These are phyloP conservation scores for Helicocarpus griseus DNA, from an alignment of 2,329 filamentous ascomycete species.

Conservation along the genomic window DNA sequence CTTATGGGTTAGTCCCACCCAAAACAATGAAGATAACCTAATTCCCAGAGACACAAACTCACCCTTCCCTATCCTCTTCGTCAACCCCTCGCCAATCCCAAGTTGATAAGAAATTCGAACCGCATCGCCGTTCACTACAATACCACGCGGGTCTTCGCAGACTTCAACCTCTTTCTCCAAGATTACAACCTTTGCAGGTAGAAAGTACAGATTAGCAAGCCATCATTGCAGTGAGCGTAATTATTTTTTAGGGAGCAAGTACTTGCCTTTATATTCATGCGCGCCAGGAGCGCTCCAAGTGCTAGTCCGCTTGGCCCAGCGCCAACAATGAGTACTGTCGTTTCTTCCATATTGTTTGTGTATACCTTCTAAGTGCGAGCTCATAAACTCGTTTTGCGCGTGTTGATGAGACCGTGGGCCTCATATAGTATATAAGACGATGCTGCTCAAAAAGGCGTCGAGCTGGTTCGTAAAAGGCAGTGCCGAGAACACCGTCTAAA, in stretches of 20 bases:
- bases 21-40: neutral
- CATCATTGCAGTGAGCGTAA: too few relatives aligned
- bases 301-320: neutral
- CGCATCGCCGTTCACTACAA: constrained; percentile 24
- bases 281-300: neutral
- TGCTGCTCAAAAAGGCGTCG: neutral
- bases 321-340: neutral
- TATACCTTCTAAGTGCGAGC: too few relatives aligned
- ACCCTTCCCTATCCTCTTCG: neutral
- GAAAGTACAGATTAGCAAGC: too few relatives aligned
- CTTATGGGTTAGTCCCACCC: neutral
- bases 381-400: too few relatives aligned
- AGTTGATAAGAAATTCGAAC: constrained; percentile 12
- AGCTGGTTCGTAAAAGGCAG: too few relatives aligned
- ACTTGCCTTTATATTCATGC: neutral
- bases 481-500: too few relatives aligned
- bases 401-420: neutral
- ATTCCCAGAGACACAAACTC: neutral
- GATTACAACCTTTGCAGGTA: constrained; percentile 13
- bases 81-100: neutral
- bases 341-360: neutral
- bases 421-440: neutral
- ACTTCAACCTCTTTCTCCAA: constrained; percentile 20
- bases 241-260: neutral
- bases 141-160: constrained; percentile 21